phyloP scores from a whole-genome alignment of 1,139 yeast species.

The Geotrichum aggregatum region DNA sequence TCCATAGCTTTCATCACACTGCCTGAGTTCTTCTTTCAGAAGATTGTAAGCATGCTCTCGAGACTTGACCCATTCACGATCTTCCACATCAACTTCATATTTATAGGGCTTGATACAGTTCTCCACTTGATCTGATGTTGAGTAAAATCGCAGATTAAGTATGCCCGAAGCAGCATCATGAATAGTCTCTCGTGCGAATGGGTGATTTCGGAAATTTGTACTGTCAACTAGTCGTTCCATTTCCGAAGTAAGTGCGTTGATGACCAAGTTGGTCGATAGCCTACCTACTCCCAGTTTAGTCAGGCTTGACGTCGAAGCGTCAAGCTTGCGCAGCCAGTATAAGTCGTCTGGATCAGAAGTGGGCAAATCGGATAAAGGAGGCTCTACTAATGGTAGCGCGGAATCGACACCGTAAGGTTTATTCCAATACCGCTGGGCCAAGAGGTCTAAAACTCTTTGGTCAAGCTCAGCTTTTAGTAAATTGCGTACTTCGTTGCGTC shows the following conservation, averaged over 20 bases:
- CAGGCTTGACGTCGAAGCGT: constrained; percentile 72
- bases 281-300: constrained; percentile 95
- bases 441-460: constrained; percentile 76
- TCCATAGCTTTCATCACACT: constrained; percentile 65
- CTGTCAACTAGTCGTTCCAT: constrained; percentile 66
- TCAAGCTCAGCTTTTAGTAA: constrained; percentile 80
- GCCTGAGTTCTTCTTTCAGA: constrained; percentile 77
- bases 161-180: constrained; percentile 82
- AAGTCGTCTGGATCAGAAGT: constrained; percentile 59
- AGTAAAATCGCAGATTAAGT: constrained; percentile 69
- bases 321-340: constrained; percentile 86
- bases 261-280: constrained; percentile 73
- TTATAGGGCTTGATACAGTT: constrained; percentile 96
- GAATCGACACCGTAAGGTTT: constrained; percentile 42
- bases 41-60: constrained; percentile 71
- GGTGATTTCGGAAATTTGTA: constrained; percentile 78
- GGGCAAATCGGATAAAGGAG: constrained; percentile 53
- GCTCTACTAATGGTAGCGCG: constrained; percentile 37
- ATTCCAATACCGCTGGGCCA: constrained; percentile 93
- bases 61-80: constrained; percentile 84
- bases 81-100: constrained; percentile 94
- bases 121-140: constrained; percentile 97
- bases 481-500: constrained; percentile 75
- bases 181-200: constrained; percentile 75
- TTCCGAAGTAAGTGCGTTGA: constrained; percentile 73